phyloP scores from a whole-genome alignment of 768 basidiomycete species.

The Infundibulicybe gibba region DNA sequence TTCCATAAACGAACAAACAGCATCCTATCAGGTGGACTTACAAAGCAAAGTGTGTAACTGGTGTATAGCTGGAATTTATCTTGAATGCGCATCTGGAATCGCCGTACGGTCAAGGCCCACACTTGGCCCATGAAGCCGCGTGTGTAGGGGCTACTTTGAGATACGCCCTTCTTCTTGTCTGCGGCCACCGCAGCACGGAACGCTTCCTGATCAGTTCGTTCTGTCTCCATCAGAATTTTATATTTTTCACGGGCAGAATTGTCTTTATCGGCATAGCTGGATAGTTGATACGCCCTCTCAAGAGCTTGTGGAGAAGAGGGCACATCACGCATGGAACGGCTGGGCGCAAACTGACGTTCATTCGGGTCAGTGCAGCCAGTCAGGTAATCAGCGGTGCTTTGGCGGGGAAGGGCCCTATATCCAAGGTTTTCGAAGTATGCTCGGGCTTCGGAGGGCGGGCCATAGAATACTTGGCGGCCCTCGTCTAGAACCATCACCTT shows the following conservation, averaged over 20 bases:
- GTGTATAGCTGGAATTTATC: slow-evolving; percentile 77
- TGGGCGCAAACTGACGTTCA: slow-evolving; percentile 75
- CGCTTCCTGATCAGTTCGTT: slow-evolving; percentile 64
- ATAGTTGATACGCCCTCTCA: slow-evolving; percentile 56
- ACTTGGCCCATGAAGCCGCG: slow-evolving; percentile 77
- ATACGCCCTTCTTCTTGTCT: slow-evolving; percentile 77
- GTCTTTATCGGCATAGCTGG: slow-evolving; percentile 40
- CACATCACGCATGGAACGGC: slow-evolving; percentile 51
- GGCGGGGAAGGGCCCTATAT: slow-evolving; percentile 71
- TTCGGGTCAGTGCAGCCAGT: slow-evolving; percentile 83
- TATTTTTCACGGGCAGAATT: slow-evolving; percentile 50
- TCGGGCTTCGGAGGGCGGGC: slow-evolving; percentile 69
- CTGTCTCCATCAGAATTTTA: slow-evolving; percentile 51
- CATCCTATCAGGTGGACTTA: slow-evolving; percentile 27
- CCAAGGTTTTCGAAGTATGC: slow-evolving; percentile 76
- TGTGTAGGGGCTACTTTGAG: slow-evolving; percentile 79
- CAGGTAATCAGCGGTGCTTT: slow-evolving; percentile 84
- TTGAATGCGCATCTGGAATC: slow-evolving; percentile 72
- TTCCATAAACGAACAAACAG: slow-evolving; percentile 1
- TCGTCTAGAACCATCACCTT: slow-evolving; percentile 83
- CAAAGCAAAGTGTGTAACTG: slow-evolving; percentile 57
- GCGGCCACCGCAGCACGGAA: slow-evolving; percentile 74
- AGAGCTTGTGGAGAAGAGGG: slow-evolving; percentile 68
- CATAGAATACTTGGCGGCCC: slow-evolving; percentile 81
- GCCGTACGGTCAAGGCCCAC: slow-evolving; percentile 60